Percentiles rank a stretch among this genome's conserved stretches.
These are phyloP conservation scores for Fraxinus cuspidata DNA, from an alignment of 257 asterid genomes.

Conservation along the genomic window DNA sequence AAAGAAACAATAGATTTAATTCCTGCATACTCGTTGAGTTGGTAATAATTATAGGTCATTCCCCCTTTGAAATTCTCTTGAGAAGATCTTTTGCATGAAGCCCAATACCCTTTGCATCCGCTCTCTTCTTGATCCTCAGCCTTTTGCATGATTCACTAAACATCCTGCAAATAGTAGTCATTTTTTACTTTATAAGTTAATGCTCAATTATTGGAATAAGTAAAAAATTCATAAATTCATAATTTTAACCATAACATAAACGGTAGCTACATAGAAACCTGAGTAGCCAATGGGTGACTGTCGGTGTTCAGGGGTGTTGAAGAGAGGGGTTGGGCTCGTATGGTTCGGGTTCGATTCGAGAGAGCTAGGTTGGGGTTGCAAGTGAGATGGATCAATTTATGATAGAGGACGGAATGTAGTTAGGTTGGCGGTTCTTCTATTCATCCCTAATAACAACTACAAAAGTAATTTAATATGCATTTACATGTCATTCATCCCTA, in stretches of 20 bases:
- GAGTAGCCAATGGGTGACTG: background rate
- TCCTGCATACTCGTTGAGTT: background rate
- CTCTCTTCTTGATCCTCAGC: conserved; percentile 73
- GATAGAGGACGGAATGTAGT: too few relatives aligned
- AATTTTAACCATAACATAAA: background rate
- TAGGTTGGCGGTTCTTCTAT: too few relatives aligned
- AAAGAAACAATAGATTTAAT: background rate
- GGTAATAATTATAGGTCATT: conserved; percentile 8
- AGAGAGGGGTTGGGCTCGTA: background rate
- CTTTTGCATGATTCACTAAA: conserved; percentile 71
- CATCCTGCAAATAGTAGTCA: conserved; percentile 49
- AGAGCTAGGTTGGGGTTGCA: background rate
- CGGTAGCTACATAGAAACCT: background rate
- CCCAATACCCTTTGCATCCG: conserved; percentile 58
- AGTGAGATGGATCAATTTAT: too few relatives aligned
- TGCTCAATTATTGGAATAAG: background rate
- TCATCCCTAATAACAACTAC: too few relatives aligned
- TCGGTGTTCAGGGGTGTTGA: background rate
- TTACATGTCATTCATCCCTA: too few relatives aligned
- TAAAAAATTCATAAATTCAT: conserved; percentile 17
- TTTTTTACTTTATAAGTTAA: background rate
- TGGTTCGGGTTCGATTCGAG: background rate
- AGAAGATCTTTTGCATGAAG: conserved; percentile 54
- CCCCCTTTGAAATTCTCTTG: conserved; percentile 43
- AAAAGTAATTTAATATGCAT: too few relatives aligned